A percentile compares a stretch with the other conserved stretches of the same genome.
phyloP scores from a whole-genome alignment of 2,329 filamentous ascomycete species.

The Hymenoscyphus fraxineus region DNA sequence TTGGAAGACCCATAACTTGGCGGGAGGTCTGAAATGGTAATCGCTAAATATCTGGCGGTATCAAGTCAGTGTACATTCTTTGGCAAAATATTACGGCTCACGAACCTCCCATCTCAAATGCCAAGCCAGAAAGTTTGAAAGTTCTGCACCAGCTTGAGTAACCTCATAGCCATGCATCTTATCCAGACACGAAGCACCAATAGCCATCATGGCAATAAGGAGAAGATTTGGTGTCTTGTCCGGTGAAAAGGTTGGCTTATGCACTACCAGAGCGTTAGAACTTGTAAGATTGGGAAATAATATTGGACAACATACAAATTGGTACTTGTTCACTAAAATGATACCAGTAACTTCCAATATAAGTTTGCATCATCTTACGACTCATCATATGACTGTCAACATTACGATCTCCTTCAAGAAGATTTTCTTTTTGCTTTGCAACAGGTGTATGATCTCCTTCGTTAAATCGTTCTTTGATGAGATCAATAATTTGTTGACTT shows the following conservation, averaged over 20 bases:
- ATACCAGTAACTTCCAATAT: slow-evolving; percentile 89
- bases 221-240: slow-evolving; percentile 82
- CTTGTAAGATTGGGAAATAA: background rate
- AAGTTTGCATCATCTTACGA: slow-evolving; percentile 91
- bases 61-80: background rate
- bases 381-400: slow-evolving; percentile 67
- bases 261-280: slow-evolving; percentile 45
- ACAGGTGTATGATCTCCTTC: slow-evolving; percentile 72
- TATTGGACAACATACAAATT: slow-evolving; percentile 48
- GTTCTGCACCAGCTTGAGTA: slow-evolving; percentile 71
- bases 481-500: slow-evolving; percentile 74
- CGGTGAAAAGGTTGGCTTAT: slow-evolving; percentile 88
- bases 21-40: slow-evolving; percentile 81
- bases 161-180: slow-evolving; percentile 71
- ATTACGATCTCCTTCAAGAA: slow-evolving; percentile 75
- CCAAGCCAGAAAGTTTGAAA: slow-evolving; percentile 88
- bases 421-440: slow-evolving; percentile 69
- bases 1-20: slow-evolving; percentile 95
- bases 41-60: slow-evolving; percentile 71
- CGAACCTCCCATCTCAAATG: slow-evolving; percentile 70
- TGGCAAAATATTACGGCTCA: background rate
- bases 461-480: slow-evolving; percentile 78
- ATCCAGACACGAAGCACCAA: slow-evolving; percentile 86
- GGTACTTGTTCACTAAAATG: slow-evolving; percentile 93
- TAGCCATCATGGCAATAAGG: slow-evolving; percentile 83